Evolutionary conservation across 768 basidiomycete species (phyloP).

Genomic region (Tulasnella sp.): DNA sequence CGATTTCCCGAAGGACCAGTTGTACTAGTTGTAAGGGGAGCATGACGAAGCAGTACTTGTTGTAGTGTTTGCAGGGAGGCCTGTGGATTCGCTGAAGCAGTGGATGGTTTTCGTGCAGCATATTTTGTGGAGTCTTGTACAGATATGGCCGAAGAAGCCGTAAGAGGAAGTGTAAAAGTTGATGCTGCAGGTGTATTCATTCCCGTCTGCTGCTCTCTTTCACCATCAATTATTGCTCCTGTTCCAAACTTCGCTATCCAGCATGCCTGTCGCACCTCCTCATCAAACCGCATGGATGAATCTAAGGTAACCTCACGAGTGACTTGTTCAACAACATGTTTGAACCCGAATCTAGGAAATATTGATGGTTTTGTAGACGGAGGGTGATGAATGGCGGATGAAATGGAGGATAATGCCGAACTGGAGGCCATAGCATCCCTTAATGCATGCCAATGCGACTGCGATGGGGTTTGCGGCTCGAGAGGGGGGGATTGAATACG

Average conservation of each 20-base stretch:
- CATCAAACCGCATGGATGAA: slow-evolving; percentile 38
- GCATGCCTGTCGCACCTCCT: slow-evolving; percentile 46
- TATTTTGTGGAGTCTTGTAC: not conserved
- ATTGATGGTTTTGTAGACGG: slow-evolving; percentile 2
- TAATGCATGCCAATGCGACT: too few relatives aligned
- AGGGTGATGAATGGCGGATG: too few relatives aligned
- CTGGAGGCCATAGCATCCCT: too few relatives aligned
- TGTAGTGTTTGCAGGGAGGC: slow-evolving; percentile 35
- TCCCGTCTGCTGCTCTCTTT: slow-evolving; percentile 22
- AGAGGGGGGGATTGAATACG: too few relatives aligned
- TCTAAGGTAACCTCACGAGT: slow-evolving; percentile 36
- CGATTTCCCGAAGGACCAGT: slow-evolving; percentile 5
- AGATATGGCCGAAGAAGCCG: slow-evolving; percentile 6
- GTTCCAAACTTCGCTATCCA: slow-evolving; percentile 41
- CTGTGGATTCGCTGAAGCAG: not conserved
- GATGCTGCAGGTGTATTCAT: not conserved
- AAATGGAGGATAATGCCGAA: too few relatives aligned
- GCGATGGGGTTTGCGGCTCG: too few relatives aligned
- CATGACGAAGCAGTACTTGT: slow-evolving; percentile 36
- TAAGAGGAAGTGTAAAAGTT: slow-evolving; percentile 1
- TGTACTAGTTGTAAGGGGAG: slow-evolving; percentile 30
- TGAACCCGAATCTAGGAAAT: slow-evolving; percentile 38
- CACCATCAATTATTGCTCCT: slow-evolving; percentile 23
- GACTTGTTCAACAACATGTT: slow-evolving; percentile 53
- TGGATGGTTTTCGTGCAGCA: not conserved